Evolutionary conservation across 805 yeast genomes (phyloP).

Genomic region (Millerago galiae): DNA sequence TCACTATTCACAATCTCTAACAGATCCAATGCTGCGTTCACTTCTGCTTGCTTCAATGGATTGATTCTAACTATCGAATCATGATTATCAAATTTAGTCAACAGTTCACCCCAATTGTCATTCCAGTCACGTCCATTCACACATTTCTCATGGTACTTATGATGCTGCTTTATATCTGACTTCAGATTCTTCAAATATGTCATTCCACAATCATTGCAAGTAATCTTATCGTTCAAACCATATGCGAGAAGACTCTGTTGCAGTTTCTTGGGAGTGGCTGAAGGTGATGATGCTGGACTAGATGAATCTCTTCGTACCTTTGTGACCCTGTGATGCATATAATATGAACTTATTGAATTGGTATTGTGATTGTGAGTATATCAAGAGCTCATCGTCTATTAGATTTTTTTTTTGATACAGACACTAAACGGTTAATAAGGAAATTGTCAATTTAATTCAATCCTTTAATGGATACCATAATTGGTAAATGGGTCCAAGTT

Average conservation of each 20-base stretch:
- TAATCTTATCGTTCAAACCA: constrained; percentile 17
- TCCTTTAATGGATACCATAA: background rate
- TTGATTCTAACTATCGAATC: constrained; percentile 33
- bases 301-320: background rate
- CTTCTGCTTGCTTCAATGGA: constrained; percentile 26
- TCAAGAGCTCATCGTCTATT: too few relatives aligned
- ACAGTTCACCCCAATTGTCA: constrained; percentile 27
- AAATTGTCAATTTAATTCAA: too few relatives aligned
- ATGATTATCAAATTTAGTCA: constrained; percentile 5
- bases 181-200: constrained; percentile 36
- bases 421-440: too few relatives aligned
- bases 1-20: constrained; percentile 52
- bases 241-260: constrained; percentile 15
- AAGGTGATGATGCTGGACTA: constrained; percentile 13
- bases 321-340: too few relatives aligned
- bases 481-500: background rate
- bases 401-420: too few relatives aligned
- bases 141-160: constrained; percentile 43
- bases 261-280: background rate
- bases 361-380: too few relatives aligned
- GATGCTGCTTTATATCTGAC: constrained; percentile 41
- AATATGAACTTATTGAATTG: too few relatives aligned
- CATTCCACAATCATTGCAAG: constrained; percentile 51
- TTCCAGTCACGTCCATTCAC: constrained; percentile 47
- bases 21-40: constrained; percentile 31